These are phyloP conservation scores for Taphrina flavorubra DNA, from an alignment of 1,139 yeast genomes.

Conservation along the genomic window DNA sequence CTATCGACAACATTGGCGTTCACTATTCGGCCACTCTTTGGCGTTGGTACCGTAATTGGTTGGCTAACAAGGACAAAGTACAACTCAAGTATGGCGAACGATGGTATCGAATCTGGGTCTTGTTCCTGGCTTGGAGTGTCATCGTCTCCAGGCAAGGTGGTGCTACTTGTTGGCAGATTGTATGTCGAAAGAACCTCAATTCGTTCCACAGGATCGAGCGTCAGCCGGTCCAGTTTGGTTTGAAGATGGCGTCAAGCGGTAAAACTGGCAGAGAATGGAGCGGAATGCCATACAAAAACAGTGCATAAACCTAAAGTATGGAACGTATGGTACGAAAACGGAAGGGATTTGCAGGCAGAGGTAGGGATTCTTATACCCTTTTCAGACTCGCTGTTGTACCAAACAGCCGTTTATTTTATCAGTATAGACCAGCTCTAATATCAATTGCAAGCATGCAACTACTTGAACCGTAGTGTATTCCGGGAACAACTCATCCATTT, in stretches of 20 bases:
- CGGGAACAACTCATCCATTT: no score
- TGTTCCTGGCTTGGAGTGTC: conserved; percentile 78
- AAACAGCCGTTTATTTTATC: no score
- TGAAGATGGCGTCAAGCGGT: conserved; percentile 55
- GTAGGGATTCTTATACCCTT: no score
- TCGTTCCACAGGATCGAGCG: conserved; percentile 82
- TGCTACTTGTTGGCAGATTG: conserved; percentile 90
- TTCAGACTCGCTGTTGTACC: no score
- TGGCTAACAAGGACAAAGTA: conserved; percentile 77
- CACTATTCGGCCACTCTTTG: conserved; percentile 90
- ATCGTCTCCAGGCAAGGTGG: conserved; percentile 92
- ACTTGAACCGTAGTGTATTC: no score
- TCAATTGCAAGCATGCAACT: no score
- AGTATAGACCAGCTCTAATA: no score
- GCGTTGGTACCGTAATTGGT: conserved; percentile 97
- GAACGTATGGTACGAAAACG: no score
- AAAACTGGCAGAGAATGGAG: conserved; percentile 30
- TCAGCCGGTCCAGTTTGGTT: conserved; percentile 77
- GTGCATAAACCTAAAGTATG: neutral
- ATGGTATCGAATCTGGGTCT: conserved; percentile 94
- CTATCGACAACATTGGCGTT: conserved; percentile 87
- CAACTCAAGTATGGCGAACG: conserved; percentile 80
- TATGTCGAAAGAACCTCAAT: conserved; percentile 86
- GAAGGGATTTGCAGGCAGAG: no score
- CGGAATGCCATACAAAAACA: conserved; percentile 33